phyloP scores from a whole-genome alignment of 2,329 filamentous ascomycete genomes.

The Botrytis pseudocinerea region DNA sequence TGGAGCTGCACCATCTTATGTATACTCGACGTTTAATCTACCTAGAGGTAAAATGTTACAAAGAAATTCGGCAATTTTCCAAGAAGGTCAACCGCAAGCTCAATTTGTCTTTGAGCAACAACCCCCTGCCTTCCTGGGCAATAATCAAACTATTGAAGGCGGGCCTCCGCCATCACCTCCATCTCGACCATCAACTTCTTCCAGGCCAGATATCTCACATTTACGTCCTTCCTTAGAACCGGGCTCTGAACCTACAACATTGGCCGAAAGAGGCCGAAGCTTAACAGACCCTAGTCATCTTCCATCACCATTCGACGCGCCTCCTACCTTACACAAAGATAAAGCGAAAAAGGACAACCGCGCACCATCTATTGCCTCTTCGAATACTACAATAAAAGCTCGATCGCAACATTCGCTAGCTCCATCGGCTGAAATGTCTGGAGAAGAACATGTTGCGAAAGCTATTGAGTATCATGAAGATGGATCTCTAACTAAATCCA shows the following conservation, averaged over 20 bases:
- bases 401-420: conserved; percentile 53
- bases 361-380: conserved; percentile 34
- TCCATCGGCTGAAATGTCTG: conserved; percentile 66
- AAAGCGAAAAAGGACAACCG: conserved; percentile 42
- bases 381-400: conserved; percentile 42
- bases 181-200: conserved; percentile 59
- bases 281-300: conserved; percentile 47
- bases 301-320: conserved; percentile 35
- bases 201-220: conserved; percentile 33
- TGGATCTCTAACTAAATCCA: conserved; percentile 87
- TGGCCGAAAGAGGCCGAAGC: conserved; percentile 45
- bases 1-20: conserved; percentile 68
- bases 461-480: conserved; percentile 88
- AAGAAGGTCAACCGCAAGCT: conserved; percentile 52
- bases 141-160: conserved; percentile 46
- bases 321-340: conserved; percentile 38
- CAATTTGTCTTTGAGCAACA: conserved; percentile 65
- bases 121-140: conserved; percentile 45
- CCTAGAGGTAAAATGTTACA: conserved; percentile 81
- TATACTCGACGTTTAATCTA: conserved; percentile 80
- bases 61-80: conserved; percentile 61
- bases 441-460: conserved; percentile 87
- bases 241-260: conserved; percentile 51
- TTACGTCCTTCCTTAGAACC: conserved; percentile 50
- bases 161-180: conserved; percentile 62